Conservation (phyloP, 441 rosid species). For the Adansonia rubrostipa region DNA sequence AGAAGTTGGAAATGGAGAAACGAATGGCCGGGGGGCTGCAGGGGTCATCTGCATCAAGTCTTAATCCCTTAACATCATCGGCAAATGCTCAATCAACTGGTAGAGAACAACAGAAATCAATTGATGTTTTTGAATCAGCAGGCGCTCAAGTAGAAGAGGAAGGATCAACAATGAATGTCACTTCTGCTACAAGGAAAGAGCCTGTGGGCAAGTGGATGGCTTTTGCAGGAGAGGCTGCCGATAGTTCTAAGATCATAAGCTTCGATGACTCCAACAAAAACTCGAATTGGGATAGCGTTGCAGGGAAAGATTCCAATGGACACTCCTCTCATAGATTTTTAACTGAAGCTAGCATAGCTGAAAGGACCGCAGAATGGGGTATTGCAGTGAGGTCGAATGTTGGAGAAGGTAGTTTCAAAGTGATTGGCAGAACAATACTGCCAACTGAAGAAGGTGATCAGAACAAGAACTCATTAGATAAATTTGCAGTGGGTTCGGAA, state of each 20-base stretch:
- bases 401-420: slow-evolving; percentile 55
- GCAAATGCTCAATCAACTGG: slow-evolving; percentile 15
- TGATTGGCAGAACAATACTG: slow-evolving; percentile 18
- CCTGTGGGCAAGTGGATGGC: not conserved
- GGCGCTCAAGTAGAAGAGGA: slow-evolving; percentile 1
- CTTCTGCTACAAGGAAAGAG: slow-evolving; percentile 27
- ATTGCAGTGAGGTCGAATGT: slow-evolving; percentile 52
- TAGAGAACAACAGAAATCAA: slow-evolving; percentile 33
- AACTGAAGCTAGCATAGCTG: slow-evolving; percentile 56
- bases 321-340: slow-evolving; percentile 26
- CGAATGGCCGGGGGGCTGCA: not conserved
- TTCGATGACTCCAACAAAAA: slow-evolving; percentile 21
- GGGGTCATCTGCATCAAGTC: slow-evolving; percentile 5
- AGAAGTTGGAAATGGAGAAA: slow-evolving; percentile 15
- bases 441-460: slow-evolving; percentile 46
- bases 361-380: slow-evolving; percentile 92
- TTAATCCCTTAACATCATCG: not conserved
- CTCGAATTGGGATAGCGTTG: not conserved
- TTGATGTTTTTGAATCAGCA: slow-evolving; percentile 42
- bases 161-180: slow-evolving; percentile 20
- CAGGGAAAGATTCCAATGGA: slow-evolving; percentile 19
- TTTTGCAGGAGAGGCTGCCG: not conserved
- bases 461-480: slow-evolving; percentile 42
- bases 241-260: not conserved
- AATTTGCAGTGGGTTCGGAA: slow-evolving; percentile 39